phyloP scores from a whole-genome alignment of 148 eudicot species.

The Silene latifolia region DNA sequence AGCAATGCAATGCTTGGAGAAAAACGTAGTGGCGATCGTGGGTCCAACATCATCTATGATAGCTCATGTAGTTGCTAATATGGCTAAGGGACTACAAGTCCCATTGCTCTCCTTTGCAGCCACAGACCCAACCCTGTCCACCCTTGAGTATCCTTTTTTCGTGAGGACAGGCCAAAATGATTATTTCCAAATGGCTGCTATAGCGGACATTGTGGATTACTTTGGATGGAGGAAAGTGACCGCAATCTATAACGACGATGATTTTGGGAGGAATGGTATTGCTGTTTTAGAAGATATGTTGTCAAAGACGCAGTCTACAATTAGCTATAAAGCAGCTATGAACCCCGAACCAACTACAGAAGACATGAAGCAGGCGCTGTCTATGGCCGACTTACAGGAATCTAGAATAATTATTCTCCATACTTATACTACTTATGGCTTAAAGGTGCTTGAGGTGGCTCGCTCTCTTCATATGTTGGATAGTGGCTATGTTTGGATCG shows the following conservation, averaged over 20 bases:
- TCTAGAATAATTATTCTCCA: conserved; percentile 61
- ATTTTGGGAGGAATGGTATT: conserved; percentile 64
- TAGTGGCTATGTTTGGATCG: conserved; percentile 65
- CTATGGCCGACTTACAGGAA: conserved; percentile 39
- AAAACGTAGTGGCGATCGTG: conserved; percentile 53
- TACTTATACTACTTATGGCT: conserved; percentile 34
- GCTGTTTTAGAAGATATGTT: conserved; percentile 44
- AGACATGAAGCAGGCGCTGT: conserved; percentile 42
- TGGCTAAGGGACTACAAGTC: conserved; percentile 58
- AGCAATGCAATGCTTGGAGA: conserved; percentile 75
- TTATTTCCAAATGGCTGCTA: conserved; percentile 60
- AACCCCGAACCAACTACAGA: conserved; percentile 31
- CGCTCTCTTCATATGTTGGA: conserved; percentile 50
- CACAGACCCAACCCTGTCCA: conserved; percentile 55
- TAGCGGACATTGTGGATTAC: conserved; percentile 49
- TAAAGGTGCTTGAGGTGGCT: conserved; percentile 47
- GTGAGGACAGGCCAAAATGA: conserved; percentile 49
- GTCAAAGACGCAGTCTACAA: conserved; percentile 35
- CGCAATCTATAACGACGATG: conserved; percentile 60
- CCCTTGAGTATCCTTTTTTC: conserved; percentile 51
- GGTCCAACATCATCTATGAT: conserved; percentile 64
- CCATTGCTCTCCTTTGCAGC: conserved; percentile 62
- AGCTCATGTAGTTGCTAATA: conserved; percentile 44
- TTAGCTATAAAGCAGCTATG: conserved; percentile 48
- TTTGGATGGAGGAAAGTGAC: conserved; percentile 60